These are phyloP conservation scores for Crithidia thermophila DNA, from an alignment of 208 protist species.

Conservation along the genomic window DNA sequence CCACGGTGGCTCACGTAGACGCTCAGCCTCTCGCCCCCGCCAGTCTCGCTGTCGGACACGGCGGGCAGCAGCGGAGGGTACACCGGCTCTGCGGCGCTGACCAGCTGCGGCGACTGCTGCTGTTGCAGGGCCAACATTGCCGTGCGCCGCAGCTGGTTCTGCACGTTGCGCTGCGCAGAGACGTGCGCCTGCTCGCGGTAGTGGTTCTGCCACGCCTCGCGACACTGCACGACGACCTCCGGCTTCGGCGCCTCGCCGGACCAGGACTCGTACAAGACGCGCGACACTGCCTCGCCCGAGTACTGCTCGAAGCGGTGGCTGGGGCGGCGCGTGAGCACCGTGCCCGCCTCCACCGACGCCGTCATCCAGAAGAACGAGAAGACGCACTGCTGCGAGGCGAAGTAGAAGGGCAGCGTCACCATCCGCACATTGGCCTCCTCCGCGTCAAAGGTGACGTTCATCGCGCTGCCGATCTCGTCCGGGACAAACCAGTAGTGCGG, in stretches of 20 bases:
- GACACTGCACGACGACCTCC: conserved; percentile 29
- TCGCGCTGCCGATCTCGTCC: conserved; percentile 63
- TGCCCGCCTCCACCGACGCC: conserved; percentile 41
- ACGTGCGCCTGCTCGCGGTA: conserved; percentile 26
- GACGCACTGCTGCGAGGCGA: conserved; percentile 43
- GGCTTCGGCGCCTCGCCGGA: conserved; percentile 14
- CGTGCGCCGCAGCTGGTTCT: conserved; percentile 11
- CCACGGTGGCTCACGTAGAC: conserved; percentile 29
- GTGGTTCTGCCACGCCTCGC: conserved; percentile 28
- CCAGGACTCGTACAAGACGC: conserved; percentile 37
- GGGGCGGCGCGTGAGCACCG: conserved; percentile 28
- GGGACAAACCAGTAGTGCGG: conserved; percentile 43
- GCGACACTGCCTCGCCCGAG: conserved; percentile 22
- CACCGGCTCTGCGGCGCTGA: neutral
- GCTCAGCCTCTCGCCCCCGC: neutral
- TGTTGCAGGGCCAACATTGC: conserved; percentile 1
- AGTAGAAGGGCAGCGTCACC: conserved; percentile 49
- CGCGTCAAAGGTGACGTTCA: conserved; percentile 28
- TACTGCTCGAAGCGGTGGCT: conserved; percentile 32
- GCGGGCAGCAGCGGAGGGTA: conserved; percentile 5
- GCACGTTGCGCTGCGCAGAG: conserved; percentile 19
- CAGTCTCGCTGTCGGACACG: conserved; percentile 1
- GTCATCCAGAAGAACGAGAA: conserved; percentile 59
- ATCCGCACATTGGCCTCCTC: conserved; percentile 44
- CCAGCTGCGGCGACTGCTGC: no score